These are phyloP conservation scores for Auriscalpium microsporum DNA, from an alignment of 768 basidiomycete genomes.

Conservation along the genomic window DNA sequence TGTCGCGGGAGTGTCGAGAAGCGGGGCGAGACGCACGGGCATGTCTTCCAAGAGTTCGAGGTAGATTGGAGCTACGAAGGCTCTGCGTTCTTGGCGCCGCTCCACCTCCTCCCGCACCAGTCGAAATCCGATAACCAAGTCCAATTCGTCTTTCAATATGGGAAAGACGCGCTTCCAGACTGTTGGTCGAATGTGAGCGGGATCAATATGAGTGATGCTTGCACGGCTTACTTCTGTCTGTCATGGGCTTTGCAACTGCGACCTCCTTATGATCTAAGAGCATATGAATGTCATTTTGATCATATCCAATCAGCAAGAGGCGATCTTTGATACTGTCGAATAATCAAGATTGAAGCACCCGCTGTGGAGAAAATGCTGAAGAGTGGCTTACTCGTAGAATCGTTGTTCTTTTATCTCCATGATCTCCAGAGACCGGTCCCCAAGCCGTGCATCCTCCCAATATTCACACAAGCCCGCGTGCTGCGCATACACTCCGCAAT, in stretches of 20 bases:
- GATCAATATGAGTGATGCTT: background rate
- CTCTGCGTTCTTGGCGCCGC: too few relatives aligned
- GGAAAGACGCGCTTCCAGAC: background rate
- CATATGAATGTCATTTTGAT: background rate
- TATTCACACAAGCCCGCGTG: background rate
- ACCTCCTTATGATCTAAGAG: constrained; percentile 6
- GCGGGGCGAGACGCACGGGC: too few relatives aligned
- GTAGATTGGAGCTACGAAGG: too few relatives aligned
- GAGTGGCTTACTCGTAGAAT: constrained; percentile 1
- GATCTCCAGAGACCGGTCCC: background rate
- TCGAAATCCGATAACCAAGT: too few relatives aligned
- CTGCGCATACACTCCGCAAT: background rate
- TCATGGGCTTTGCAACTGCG: constrained; percentile 4
- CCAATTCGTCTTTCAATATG: background rate
- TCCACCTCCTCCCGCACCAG: too few relatives aligned
- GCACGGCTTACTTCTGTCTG: constrained; percentile 4
- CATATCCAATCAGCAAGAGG: background rate
- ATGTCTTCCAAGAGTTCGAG: too few relatives aligned
- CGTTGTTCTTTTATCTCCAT: constrained; percentile 3
- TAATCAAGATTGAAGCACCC: background rate
- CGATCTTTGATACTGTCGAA: constrained; percentile 3
- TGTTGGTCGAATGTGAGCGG: background rate
- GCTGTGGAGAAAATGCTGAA: background rate
- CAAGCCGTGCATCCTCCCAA: constrained; percentile 4
- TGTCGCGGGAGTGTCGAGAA: too few relatives aligned